Percentiles rank a stretch among this genome's conserved stretches.
Evolutionary conservation across 768 basidiomycete genomes (phyloP).

Genomic region (Paxillus involutus): DNA sequence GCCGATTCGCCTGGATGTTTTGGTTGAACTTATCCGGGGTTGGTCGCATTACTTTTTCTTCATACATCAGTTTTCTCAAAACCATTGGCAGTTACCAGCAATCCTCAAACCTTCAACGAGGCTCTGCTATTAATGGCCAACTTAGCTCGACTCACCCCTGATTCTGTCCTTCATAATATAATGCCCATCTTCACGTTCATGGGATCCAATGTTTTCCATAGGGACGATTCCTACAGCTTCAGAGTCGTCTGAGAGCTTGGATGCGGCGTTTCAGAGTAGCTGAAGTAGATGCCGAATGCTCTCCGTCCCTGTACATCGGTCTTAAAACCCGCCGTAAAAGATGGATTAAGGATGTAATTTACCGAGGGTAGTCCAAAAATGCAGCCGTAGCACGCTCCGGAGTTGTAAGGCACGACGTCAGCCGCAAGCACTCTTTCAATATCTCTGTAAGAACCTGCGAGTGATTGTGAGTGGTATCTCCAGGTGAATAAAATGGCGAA

Average conservation of each 20-base stretch:
- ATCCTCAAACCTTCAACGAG: conserved; percentile 94
- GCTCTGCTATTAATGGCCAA: conserved; percentile 85
- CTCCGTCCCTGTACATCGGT: conserved; percentile 50
- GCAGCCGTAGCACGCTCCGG: conserved; percentile 38
- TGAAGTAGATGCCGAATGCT: conserved; percentile 46
- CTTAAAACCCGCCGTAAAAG: not conserved
- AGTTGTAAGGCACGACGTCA: conserved; percentile 44
- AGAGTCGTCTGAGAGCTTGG: conserved; percentile 76
- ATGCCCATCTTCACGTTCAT: conserved; percentile 99
- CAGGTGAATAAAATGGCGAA: not conserved
- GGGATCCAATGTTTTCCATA: conserved; percentile 97
- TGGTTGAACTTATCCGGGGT: conserved; percentile 88
- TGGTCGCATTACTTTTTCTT: conserved; percentile 1
- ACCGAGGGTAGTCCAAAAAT: conserved; percentile 62
- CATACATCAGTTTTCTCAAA: not conserved
- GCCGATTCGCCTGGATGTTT: conserved; percentile 74
- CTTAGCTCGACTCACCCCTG: conserved; percentile 80
- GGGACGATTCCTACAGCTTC: conserved; percentile 95
- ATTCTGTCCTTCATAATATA: conserved; percentile 89
- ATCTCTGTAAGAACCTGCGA: conserved; percentile 61
- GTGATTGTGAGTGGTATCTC: not conserved
- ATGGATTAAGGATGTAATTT: not conserved
- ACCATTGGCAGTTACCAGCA: conserved; percentile 65
- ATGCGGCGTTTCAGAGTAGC: conserved; percentile 57
- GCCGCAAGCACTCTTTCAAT: conserved; percentile 62